These are phyloP conservation scores for Cladochytrium replicatum DNA, from an alignment of 192 early-diverging fungal species.

Conservation along the genomic window DNA sequence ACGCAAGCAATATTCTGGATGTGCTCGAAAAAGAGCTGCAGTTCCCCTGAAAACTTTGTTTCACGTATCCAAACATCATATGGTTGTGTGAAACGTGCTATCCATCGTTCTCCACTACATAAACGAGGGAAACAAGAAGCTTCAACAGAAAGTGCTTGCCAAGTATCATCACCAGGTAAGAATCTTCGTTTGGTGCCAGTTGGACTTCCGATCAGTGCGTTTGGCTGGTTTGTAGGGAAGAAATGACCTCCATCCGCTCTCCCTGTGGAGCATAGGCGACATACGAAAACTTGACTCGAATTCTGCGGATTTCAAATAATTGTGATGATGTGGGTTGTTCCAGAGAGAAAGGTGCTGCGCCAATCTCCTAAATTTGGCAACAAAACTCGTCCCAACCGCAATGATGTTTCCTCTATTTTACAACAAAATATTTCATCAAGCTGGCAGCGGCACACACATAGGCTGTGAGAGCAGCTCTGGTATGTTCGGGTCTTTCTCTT, in stretches of 20 bases:
- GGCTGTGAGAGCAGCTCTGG: too few relatives aligned
- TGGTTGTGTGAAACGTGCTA: conserved; percentile 69
- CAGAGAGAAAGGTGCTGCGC: too few relatives aligned
- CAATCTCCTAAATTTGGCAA: too few relatives aligned
- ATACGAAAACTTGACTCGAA: conserved; percentile 54
- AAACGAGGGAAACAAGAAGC: conserved; percentile 62
- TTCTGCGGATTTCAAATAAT: conserved; percentile 33
- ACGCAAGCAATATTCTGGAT: conserved; percentile 38
- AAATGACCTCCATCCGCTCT: conserved; percentile 50
- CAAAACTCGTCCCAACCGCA: too few relatives aligned
- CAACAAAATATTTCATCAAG: too few relatives aligned
- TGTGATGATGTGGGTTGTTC: too few relatives aligned
- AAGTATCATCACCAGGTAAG: conserved; percentile 69
- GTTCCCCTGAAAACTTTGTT: conserved; percentile 21
- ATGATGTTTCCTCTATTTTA: too few relatives aligned
- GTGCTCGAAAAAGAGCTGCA: conserved; percentile 69
- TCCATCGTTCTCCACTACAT: conserved; percentile 67
- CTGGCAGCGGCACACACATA: too few relatives aligned
- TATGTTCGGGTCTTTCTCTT: too few relatives aligned
- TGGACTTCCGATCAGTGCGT: conserved; percentile 54
- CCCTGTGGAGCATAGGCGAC: conserved; percentile 56
- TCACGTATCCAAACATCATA: conserved; percentile 41
- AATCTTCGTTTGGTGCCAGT: too few relatives aligned
- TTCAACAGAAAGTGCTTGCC: conserved; percentile 58
- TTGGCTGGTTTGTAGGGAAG: conserved; percentile 25